Conservation (phyloP, 2,329 filamentous ascomycete species). For the Fusarium piperis region DNA sequence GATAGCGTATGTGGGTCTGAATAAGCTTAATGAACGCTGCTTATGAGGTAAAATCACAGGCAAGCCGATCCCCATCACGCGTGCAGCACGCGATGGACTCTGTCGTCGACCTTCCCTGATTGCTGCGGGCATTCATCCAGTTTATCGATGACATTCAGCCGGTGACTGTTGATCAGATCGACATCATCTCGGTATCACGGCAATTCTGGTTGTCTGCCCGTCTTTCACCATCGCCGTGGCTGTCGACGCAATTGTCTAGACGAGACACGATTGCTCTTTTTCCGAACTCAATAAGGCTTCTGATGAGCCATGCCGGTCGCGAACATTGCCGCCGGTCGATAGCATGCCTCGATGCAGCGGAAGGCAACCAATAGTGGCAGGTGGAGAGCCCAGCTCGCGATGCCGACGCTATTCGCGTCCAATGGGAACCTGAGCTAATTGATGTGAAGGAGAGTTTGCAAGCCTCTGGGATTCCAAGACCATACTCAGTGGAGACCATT, state of each 20-base stretch:
- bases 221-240: conserved; percentile 38
- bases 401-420: conserved; percentile 15
- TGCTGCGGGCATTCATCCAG: neutral
- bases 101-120: neutral
- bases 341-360: neutral
- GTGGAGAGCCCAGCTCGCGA: conserved; percentile 14
- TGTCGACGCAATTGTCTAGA: conserved; percentile 34
- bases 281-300: neutral
- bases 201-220: neutral
- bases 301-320: neutral
- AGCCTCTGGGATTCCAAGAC: conserved; percentile 5
- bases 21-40: conserved; percentile 30
- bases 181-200: conserved; percentile 1
- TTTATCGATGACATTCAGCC: neutral
- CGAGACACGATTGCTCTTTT: neutral
- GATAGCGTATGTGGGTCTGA: conserved; percentile 23
- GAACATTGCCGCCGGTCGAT: neutral
- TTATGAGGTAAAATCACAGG: conserved; percentile 12
- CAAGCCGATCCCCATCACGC: neutral
- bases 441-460: conserved; percentile 2
- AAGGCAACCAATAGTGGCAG: conserved; percentile 21
- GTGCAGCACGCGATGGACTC: neutral
- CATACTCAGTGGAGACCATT: conserved; percentile 11
- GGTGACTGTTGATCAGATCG: conserved; percentile 9
- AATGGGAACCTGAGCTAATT: conserved; percentile 17